Evolutionary conservation across 1,139 yeast genomes (phyloP).

Genomic region (Candida glucosophila): DNA sequence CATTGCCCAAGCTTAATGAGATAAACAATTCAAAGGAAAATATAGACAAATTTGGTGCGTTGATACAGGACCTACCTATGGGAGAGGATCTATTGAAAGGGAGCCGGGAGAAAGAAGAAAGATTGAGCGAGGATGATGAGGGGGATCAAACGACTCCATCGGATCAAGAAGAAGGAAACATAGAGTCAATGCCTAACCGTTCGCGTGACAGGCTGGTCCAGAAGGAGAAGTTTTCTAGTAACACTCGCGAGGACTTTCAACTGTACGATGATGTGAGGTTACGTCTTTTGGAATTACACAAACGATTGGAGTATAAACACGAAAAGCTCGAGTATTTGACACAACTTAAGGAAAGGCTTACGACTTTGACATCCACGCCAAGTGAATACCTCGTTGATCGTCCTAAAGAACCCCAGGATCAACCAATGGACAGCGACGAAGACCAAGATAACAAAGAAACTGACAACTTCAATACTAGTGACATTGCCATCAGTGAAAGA

Average conservation of each 20-base stretch:
- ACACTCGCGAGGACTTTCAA: conserved; percentile 8
- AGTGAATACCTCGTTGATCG: neutral
- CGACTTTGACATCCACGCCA: neutral
- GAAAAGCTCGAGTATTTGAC: conserved; percentile 21
- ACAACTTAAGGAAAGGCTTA: conserved; percentile 10
- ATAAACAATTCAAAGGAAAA: conserved; percentile 7
- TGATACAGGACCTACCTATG: conserved; percentile 27
- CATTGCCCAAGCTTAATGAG: conserved; percentile 16
- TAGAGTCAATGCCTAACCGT: too few relatives aligned
- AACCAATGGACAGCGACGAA: conserved; percentile 14
- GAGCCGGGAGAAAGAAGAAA: conserved; percentile 5
- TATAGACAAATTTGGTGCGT: conserved; percentile 13
- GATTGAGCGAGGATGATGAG: conserved; percentile 4
- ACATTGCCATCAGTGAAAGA: too few relatives aligned
- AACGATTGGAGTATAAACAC: conserved; percentile 15
- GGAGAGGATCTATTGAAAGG: conserved; percentile 17
- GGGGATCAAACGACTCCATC: conserved; percentile 4
- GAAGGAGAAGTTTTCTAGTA: neutral
- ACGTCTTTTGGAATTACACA: conserved; percentile 11
- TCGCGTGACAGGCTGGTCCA: conserved; percentile 1
- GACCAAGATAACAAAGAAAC: conserved; percentile 5
- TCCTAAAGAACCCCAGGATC: conserved; percentile 4
- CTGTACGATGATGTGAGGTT: conserved; percentile 18
- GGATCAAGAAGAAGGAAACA: conserved; percentile 5
- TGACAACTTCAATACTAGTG: conserved; percentile 1